A percentile compares a stretch with the other conserved stretches of the same genome.
Evolutionary conservation across 768 basidiomycete species (phyloP).

Genomic region (Boletus sp.): DNA sequence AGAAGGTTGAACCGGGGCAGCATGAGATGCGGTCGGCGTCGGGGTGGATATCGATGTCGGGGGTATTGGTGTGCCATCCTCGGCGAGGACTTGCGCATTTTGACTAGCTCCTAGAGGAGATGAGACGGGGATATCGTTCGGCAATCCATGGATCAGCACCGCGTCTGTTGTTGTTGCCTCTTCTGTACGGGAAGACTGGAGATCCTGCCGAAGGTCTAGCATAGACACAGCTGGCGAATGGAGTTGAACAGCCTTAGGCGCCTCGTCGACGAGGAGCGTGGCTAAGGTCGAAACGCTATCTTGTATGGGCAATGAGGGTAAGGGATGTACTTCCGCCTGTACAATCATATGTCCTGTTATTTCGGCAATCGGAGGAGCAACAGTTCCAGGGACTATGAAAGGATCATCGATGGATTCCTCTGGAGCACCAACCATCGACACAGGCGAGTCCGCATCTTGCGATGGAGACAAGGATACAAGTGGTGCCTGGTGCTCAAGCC

Average conservation of each 20-base stretch:
- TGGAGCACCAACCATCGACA: neutral
- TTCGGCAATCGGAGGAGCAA: neutral
- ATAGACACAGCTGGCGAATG: conserved; percentile 19
- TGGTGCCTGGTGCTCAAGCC: neutral
- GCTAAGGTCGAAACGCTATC: neutral
- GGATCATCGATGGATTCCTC: conserved; percentile 12
- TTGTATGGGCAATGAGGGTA: conserved; percentile 2
- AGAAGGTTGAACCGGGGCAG: neutral
- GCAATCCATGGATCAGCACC: neutral
- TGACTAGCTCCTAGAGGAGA: neutral
- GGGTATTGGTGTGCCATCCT: neutral
- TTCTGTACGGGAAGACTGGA: neutral
- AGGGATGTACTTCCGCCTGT: neutral
- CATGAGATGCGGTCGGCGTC: neutral
- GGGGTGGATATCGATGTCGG: neutral
- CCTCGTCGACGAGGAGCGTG: conserved; percentile 14
- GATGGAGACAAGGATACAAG: neutral
- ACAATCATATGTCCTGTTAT: neutral
- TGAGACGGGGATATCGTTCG: neutral
- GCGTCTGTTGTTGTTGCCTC: neutral
- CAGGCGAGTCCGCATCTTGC: neutral
- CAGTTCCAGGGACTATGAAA: neutral
- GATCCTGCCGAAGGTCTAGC: conserved; percentile 12
- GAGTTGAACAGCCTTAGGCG: neutral
- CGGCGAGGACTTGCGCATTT: neutral